Conservation (phyloP, 208 protist genomes). For the Leishmania gerbilli region DNA sequence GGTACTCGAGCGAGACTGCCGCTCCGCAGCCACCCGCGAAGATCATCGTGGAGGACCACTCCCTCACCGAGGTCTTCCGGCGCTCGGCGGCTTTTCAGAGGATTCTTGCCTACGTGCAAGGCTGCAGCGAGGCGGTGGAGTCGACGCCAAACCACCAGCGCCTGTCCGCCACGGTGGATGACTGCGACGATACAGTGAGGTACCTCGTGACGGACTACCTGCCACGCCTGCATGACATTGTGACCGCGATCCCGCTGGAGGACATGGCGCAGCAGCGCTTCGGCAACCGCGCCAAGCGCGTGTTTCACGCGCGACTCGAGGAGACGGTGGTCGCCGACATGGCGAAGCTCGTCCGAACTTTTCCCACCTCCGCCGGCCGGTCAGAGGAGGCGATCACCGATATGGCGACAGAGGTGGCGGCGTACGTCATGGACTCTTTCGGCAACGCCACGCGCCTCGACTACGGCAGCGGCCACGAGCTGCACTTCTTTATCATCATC, state of each 20-base stretch:
- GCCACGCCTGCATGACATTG: conserved; percentile 48
- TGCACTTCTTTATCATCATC: conserved; percentile 96
- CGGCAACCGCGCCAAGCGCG: conserved; percentile 84
- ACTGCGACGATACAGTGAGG: conserved; percentile 37
- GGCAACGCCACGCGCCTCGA: conserved; percentile 97
- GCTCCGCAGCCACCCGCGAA: conserved; percentile 51
- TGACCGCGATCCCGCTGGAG: conserved; percentile 75
- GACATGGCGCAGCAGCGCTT: conserved; percentile 84
- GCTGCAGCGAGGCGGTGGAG: conserved; percentile 44
- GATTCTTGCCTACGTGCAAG: conserved; percentile 66
- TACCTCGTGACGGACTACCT: conserved; percentile 63
- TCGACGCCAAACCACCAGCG: conserved; percentile 18
- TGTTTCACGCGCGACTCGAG: conserved; percentile 70
- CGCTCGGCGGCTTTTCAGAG: conserved; percentile 66
- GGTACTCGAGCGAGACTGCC: conserved; percentile 15
- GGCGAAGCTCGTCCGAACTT: conserved; percentile 49
- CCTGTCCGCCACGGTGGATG: conserved; percentile 11
- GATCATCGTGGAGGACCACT: conserved; percentile 70
- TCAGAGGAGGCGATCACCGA: conserved; percentile 25
- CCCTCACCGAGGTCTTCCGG: conserved; percentile 60
- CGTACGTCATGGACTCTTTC: conserved; percentile 94
- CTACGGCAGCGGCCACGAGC: conserved; percentile 99
- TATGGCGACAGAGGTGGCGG: conserved; percentile 77
- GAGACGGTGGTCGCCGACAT: conserved; percentile 44
- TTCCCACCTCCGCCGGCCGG: conserved; percentile 29